Base-by-base conservation (phyloP, 2,329 filamentous ascomycete species). In the Fusarium nanum region DNA sequence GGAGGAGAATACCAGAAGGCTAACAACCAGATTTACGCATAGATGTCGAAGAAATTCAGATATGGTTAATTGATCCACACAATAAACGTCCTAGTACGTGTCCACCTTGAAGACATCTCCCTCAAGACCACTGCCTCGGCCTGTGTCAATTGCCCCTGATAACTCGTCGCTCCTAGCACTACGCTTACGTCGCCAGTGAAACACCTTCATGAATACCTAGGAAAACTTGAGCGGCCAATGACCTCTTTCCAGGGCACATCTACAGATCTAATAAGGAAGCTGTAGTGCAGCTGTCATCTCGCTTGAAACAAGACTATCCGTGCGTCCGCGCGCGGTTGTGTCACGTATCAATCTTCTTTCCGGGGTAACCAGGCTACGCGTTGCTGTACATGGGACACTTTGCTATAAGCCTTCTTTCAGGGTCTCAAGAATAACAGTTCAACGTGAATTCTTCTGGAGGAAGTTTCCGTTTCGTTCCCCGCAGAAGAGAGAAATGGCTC, bases 221-320 rank as follows among this genome's bases (percentile, higher is more conserved):
- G 34, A 37, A 22, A n/a, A 28, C 18, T 6, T 41, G 16, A 18
- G 6, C 22, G 22, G n/a, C 30, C 57, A 54, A 62, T 32, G 25
- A 28, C 25, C 25, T 25, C 22, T 23, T n/a, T 34, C 11, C 25
- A 25, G 5, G 14, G 20, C 46, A 42, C 37, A 44, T 42, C 28
- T 41, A 46, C 30, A 40, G 28, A 60, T 60, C 34, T 48, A 16
- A 32, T 60, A 22, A 47, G 50, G 49, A 34, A 60, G 30, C 44
- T 34, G 30, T 47, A 30, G 42, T 52, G 61, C 62, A 66, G 55
- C 48, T 67, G 44, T 46, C 48, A 61, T 54, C 61, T 67, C 63
- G 62, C 61, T 61, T 66, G 61, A 67, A 60, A 61, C 62, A 41
- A 55, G 22, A 28, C 55, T n/a, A 61, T 46, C 25, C 40, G 22